phyloP scores from a whole-genome alignment of 2,329 filamentous ascomycete genomes.

The Alternaria gansuensis region DNA sequence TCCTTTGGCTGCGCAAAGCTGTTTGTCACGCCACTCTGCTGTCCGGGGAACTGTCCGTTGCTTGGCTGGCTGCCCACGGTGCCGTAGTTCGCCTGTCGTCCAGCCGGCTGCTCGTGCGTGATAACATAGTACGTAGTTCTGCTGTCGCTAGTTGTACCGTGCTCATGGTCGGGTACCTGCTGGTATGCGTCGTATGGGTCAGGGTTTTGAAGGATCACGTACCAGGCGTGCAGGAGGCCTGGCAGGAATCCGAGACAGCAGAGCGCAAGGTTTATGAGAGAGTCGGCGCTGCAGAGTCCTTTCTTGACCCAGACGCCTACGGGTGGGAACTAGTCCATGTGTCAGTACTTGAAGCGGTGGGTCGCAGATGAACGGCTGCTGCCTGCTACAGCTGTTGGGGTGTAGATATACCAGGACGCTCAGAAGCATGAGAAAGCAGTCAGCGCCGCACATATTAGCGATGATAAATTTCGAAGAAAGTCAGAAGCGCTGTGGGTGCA shows the following conservation, averaged over 20 bases:
- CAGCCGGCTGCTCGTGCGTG: conserved; percentile 52
- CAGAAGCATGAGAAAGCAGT: conserved; percentile 68
- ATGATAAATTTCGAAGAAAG: background rate
- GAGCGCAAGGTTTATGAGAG: conserved; percentile 92
- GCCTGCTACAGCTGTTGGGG: conserved; percentile 23
- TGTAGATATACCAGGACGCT: conserved; percentile 64
- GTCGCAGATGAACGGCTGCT: conserved; percentile 4
- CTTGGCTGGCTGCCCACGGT: conserved; percentile 53
- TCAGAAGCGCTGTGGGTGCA: conserved; percentile 5
- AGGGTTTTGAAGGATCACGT: conserved; percentile 92
- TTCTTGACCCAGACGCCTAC: conserved; percentile 90
- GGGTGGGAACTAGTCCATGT: conserved; percentile 18
- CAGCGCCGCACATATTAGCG: conserved; percentile 65
- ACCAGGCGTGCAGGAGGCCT: conserved; percentile 94
- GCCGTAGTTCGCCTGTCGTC: conserved; percentile 51
- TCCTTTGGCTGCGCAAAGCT: conserved; percentile 42
- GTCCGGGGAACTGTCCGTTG: conserved; percentile 55
- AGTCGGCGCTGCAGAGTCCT: conserved; percentile 91
- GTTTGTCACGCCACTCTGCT: conserved; percentile 49
- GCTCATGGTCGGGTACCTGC: conserved; percentile 63
- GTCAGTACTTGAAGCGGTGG: conserved; percentile 10
- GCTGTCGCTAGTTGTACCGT: conserved; percentile 46
- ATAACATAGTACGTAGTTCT: conserved; percentile 42
- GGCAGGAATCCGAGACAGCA: conserved; percentile 71
- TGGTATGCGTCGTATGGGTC: conserved; percentile 73